A percentile compares a stretch with the other conserved stretches of the same genome.
phyloP scores from a whole-genome alignment of 805 yeast species.

The Wickerhamiella cacticola region DNA sequence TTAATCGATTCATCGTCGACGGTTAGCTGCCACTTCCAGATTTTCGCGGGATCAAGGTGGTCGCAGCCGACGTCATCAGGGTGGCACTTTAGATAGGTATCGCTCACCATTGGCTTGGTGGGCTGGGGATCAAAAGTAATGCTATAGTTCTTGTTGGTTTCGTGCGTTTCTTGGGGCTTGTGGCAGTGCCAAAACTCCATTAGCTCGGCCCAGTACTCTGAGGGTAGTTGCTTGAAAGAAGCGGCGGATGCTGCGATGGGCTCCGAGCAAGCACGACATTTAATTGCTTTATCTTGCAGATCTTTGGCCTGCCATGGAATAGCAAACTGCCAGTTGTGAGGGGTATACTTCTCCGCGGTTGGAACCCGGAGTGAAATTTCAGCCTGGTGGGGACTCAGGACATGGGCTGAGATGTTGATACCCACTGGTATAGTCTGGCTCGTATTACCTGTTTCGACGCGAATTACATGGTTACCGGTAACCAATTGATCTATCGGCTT shows the following conservation, averaged over 20 bases:
- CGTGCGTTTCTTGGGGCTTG: conserved; percentile 26
- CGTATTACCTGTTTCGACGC: not conserved
- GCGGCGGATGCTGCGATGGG: no score
- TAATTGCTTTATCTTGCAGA: not conserved
- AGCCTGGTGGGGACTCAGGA: not conserved
- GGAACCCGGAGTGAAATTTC: conserved; percentile 3
- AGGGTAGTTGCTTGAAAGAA: conserved; percentile 58
- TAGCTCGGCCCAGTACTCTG: conserved; percentile 86
- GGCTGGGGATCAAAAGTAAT: conserved; percentile 31
- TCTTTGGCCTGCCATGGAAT: conserved; percentile 10
- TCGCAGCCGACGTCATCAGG: conserved; percentile 15
- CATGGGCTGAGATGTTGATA: not conserved
- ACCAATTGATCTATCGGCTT: not conserved
- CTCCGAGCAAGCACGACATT: conserved; percentile 4
- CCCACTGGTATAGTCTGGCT: not conserved
- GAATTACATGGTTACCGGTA: not conserved
- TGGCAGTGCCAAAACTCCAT: conserved; percentile 99
- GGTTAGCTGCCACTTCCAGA: conserved; percentile 48
- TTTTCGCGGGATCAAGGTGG: conserved; percentile 20
- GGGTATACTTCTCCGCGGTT: not conserved
- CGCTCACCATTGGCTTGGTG: conserved; percentile 41
- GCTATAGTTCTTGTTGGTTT: conserved; percentile 22
- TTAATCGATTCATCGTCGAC: conserved; percentile 23
- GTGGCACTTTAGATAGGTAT: conserved; percentile 40
- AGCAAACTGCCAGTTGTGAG: conserved; percentile 7